Base-by-base conservation (phyloP, 768 basidiomycete species). In the Tylopilus plumbeoviolaceoides region DNA sequence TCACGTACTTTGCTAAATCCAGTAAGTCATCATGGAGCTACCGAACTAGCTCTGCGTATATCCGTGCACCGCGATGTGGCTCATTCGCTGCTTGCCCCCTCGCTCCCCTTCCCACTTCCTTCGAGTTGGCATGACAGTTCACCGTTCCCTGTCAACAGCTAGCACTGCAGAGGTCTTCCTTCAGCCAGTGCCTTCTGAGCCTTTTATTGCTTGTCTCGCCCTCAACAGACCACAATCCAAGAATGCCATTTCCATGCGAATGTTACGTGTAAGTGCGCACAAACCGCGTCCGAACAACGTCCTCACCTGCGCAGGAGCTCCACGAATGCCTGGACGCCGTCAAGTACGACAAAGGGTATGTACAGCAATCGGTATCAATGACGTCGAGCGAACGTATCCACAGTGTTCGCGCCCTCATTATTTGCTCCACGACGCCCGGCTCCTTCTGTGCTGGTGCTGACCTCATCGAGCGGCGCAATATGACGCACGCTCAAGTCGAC, bases 371-470 rank as follows among this genome's bases (percentile, higher is more conserved):
- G 12, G 38, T 44, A 38, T 18, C 20, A 5, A 45, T 43, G 21
- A 43, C 40, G 23, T 30, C 42, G 14, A 27, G 18, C 47, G 21
- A 35, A 42, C 28, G 20, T 21, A 39, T 33, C 27, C 38, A 54
- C 39, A 91, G 88, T 51, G 75, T 86, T 48, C 86, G 92, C 51
- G 82, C 87, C 0, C 78, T 98, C 54, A 83, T 98, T 50, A 67
- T 98, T n/a, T 81, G 85, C 48, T 94, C 94, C 7, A 80, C 89
- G 1, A 79, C 84, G 1, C 59, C 76, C n/a, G 84, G 84, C 21
- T 77, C 89, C 3, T 98, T 97, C 71, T 98, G 94, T 65, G 85
- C 94, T 15, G 94, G 94, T 11, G 94, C 94, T 8, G 94, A 98
- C 68, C 81, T 97, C 43, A 75, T 75, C 46, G 94, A 98, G 65